Evolutionary conservation across 176 grass and related monocot genomes (phyloP), one percentile per base, ranked within the genome.

Genomic region (Carex kokanica): DNA sequence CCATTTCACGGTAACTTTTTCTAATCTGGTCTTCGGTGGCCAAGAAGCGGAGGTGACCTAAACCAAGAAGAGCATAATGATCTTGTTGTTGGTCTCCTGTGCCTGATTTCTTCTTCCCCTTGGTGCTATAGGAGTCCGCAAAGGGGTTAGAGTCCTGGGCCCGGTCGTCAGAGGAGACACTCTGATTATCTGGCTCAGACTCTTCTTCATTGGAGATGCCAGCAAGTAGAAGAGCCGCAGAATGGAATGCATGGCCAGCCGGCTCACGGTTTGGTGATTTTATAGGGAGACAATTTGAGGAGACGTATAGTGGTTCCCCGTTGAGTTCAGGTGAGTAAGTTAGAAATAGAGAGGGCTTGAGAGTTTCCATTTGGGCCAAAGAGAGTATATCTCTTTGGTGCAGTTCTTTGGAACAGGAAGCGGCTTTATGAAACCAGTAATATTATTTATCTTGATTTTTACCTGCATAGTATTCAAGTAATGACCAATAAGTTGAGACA

Each of bases 11-110:
- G 66, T 99, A 99, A 86, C 92, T 95, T 83, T 93, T 99, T 29
- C 87, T 84, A 25, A 99, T 99, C 67, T 99, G 96, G 80, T 99
- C 96, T 78, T 99, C 96, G 12, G 96, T 99, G 49, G 96, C 96
- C 84, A 99, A 91, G 85, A 91, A 99, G 40, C 96, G 88, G 55
- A 95, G 82, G 84, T 99, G 88, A 9, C 88, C 86, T 82, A 99
- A 85, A 1, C 93, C 96, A 71, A 99, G 87, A 58, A 99, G 88
- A 16, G 93, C 88, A 91, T 99, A 99, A 86, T 95, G 96, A 85
- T 99, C 96, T 84, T 99, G 89, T 38, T 95, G 92, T 60, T 91
- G 87, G 86, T 88, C 92, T 67, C 91, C 89, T 78, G 67, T 83
- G 31, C 74, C 84, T 59, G 95, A 95, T 83, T 99, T 99, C 88